Evolutionary conservation across 169 alveolate genomes (phyloP).

Genomic region (Cryptosporidium andersoni): DNA sequence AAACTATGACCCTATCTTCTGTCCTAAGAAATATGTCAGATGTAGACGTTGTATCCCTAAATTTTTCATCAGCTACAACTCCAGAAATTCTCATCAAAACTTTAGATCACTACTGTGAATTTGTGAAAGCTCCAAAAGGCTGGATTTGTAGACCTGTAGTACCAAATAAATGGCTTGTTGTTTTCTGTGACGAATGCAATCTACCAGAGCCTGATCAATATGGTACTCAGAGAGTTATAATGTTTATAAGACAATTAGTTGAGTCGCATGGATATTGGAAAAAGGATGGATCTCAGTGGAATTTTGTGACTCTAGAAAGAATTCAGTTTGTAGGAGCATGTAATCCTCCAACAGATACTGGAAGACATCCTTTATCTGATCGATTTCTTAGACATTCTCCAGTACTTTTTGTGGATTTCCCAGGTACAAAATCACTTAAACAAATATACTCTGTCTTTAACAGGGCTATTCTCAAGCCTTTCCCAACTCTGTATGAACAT

Average conservation of each 20-base stretch:
- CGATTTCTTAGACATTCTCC: constrained; percentile 95
- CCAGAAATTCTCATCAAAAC: constrained; percentile 92
- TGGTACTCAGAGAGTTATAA: constrained; percentile 95
- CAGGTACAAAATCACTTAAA: constrained; percentile 94
- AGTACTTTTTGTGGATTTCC: constrained; percentile 95
- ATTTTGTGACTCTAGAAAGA: constrained; percentile 93
- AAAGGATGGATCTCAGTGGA: constrained; percentile 81
- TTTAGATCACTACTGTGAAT: constrained; percentile 96
- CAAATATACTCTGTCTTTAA: constrained; percentile 97
- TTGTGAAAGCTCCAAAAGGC: constrained; percentile 90
- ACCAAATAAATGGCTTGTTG: constrained; percentile 95
- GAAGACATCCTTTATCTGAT: constrained; percentile 95
- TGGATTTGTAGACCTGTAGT: constrained; percentile 92
- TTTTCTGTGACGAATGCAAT: constrained; percentile 97
- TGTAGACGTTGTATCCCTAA: constrained; percentile 93
- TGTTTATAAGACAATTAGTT: constrained; percentile 93
- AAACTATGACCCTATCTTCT: constrained; percentile 96
- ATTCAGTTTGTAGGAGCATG: constrained; percentile 98
- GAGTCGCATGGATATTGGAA: constrained; percentile 97
- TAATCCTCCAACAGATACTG: constrained; percentile 98
- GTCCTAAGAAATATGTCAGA: constrained; percentile 92
- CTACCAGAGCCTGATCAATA: constrained; percentile 97
- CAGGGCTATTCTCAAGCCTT: constrained; percentile 92
- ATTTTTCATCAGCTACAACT: constrained; percentile 93
- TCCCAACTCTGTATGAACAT: constrained; percentile 77